phyloP scores from a whole-genome alignment of 163 green algal genomes.

The Chlamydomonas reinhardtii region DNA sequence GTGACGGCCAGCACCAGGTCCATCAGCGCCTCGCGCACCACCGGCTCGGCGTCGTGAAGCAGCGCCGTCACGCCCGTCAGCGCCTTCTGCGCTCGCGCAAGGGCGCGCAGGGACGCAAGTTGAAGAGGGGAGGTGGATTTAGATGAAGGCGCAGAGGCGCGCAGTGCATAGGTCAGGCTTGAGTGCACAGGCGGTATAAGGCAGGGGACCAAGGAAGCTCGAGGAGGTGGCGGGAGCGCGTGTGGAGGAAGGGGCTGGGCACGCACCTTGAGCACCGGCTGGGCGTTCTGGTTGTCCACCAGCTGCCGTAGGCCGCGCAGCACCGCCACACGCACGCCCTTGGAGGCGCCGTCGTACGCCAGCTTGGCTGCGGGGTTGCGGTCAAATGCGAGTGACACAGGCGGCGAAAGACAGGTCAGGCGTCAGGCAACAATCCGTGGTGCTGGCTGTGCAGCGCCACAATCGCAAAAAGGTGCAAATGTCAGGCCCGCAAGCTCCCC shows the following conservation, averaged over 20 bases:
- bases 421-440: no score
- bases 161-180: no score
- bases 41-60: slow-evolving; percentile 67
- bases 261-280: slow-evolving; percentile 76
- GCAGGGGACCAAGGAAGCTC: neutral
- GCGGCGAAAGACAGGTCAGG: neutral
- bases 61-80: slow-evolving; percentile 73
- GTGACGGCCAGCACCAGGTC: slow-evolving; percentile 74
- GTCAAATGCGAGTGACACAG: neutral
- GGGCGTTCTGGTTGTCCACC: slow-evolving; percentile 79
- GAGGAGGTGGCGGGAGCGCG: neutral
- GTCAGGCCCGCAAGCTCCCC: neutral
- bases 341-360: slow-evolving; percentile 72
- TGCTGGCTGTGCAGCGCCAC: no score
- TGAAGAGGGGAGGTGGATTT: no score
- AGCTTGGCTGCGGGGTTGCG: slow-evolving; percentile 71
- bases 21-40: slow-evolving; percentile 73
- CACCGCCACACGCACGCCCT: slow-evolving; percentile 72
- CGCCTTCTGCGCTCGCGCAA: slow-evolving; percentile 43
- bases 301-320: slow-evolving; percentile 72
- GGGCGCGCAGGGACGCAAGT: no score
- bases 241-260: neutral
- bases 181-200: no score
- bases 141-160: no score
- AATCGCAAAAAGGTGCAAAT: no score